Percentiles rank a stretch among this genome's conserved stretches.
Conservation (phyloP, 495 filamentous ascomycete genomes). For the Penicillium flavigenum region DNA sequence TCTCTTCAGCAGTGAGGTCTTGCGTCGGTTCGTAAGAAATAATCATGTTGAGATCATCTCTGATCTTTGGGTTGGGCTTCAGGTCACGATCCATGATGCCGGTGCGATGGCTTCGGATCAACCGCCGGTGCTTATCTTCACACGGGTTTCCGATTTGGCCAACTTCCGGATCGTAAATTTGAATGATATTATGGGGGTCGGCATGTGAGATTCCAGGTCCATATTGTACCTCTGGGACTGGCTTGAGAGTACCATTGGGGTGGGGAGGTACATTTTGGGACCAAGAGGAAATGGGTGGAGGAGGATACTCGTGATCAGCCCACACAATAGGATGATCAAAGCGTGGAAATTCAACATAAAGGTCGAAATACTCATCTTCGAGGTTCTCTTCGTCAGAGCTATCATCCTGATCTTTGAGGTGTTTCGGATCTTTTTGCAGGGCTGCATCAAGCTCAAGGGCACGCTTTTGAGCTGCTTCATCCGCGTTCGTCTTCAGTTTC, state of each 20-base stretch:
- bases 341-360: constrained; percentile 88
- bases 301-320: constrained; percentile 86
- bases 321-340: constrained; percentile 97
- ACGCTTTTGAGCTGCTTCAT: constrained; percentile 42
- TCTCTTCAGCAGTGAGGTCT: constrained; percentile 80
- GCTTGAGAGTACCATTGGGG: constrained; percentile 68
- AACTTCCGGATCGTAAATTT: constrained; percentile 92
- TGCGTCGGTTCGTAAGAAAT: constrained; percentile 93
- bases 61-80: constrained; percentile 93
- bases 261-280: constrained; percentile 59
- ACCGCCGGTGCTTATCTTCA: constrained; percentile 88
- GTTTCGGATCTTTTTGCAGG: constrained; percentile 25
- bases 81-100: constrained; percentile 89
- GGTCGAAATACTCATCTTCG: constrained; percentile 61
- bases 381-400: constrained; percentile 41
- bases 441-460: constrained; percentile 31
- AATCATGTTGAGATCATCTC: constrained; percentile 89
- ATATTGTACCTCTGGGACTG: constrained; percentile 76
- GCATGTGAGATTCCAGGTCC: constrained; percentile 76
- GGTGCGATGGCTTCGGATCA: constrained; percentile 90
- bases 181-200: constrained; percentile 58
- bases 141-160: constrained; percentile 86
- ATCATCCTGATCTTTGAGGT: constrained; percentile 27
- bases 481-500: constrained; percentile 63
- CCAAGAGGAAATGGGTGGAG: constrained; percentile 74